Conservation (phyloP, 2,329 filamentous ascomycete species). For the Trichoderma sp. region DNA sequence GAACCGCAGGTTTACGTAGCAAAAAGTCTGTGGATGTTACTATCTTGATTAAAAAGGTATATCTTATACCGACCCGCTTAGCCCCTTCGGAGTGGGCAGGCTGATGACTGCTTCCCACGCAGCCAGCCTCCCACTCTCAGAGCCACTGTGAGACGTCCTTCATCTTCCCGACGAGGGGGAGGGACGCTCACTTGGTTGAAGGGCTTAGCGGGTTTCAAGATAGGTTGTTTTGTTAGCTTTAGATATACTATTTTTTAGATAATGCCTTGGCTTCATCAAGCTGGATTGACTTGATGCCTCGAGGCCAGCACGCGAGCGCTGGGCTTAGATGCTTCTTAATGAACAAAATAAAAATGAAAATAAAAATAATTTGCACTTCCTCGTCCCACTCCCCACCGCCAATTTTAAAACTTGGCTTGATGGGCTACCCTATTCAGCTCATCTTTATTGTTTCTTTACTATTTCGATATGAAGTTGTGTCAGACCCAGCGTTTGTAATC, state of each 20-base stretch:
- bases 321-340: background rate
- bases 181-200: background rate
- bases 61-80: background rate
- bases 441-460: background rate
- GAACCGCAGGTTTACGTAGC: background rate
- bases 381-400: background rate
- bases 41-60: background rate
- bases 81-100: background rate
- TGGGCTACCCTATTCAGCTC: background rate
- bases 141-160: background rate
- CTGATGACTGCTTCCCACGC: background rate
- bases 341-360: background rate
- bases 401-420: background rate
- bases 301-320: background rate
- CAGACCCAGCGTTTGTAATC: background rate
- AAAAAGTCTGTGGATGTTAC: background rate
- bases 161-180: background rate
- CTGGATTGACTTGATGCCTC: background rate
- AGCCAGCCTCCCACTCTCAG: background rate
- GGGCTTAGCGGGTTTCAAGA: background rate
- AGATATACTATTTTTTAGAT: background rate
- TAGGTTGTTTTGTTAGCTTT: background rate
- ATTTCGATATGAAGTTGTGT: background rate
- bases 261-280: background rate
- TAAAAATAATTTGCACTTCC: background rate